Evolutionary conservation across 1,139 yeast species (phyloP).

Genomic region (Pichia sp.): DNA sequence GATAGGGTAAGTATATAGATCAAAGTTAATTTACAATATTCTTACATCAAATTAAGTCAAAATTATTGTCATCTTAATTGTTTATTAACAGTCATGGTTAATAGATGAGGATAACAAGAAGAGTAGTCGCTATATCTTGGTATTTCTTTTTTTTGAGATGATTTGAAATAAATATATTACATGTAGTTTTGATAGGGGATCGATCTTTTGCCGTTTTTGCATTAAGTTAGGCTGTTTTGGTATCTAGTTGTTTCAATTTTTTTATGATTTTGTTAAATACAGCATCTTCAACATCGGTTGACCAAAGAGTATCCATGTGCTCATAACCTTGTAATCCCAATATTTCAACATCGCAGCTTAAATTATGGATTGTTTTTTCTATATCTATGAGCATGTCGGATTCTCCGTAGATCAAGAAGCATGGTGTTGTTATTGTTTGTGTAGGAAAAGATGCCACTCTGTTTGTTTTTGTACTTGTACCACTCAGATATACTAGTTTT

Average conservation of each 20-base stretch:
- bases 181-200: too few species aligned
- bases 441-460: conserved; percentile 56
- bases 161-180: too few species aligned
- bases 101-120: too few species aligned
- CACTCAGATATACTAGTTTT: conserved; percentile 27
- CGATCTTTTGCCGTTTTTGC: too few species aligned
- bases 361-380: conserved; percentile 30
- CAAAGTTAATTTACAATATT: too few species aligned
- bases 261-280: conserved; percentile 35
- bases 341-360: conserved; percentile 34
- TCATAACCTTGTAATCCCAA: conserved; percentile 56
- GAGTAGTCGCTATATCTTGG: too few species aligned
- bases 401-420: conserved; percentile 42
- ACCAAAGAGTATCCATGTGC: conserved; percentile 91
- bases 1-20: too few species aligned
- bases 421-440: conserved; percentile 41
- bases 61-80: too few species aligned
- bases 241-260: background rate
- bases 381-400: conserved; percentile 42
- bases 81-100: too few species aligned
- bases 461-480: conserved; percentile 35
- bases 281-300: conserved; percentile 58
- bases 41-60: too few species aligned
- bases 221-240: background rate
- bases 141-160: too few species aligned